These are phyloP conservation scores for Mycena venus DNA, from an alignment of 768 basidiomycete genomes.

Conservation along the genomic window DNA sequence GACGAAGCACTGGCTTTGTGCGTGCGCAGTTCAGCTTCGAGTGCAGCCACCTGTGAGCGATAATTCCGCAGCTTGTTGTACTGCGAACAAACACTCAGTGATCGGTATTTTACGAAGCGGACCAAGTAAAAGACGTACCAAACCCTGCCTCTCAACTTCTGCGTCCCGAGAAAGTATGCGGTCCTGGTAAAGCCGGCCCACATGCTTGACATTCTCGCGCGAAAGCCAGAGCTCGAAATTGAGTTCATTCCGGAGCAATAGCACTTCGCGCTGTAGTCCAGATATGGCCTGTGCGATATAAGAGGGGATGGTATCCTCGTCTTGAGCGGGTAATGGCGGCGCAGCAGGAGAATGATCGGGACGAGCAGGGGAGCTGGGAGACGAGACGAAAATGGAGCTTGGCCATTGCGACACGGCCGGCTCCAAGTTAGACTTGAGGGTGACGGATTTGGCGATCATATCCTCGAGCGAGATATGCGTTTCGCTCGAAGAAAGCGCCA, in stretches of 20 bases:
- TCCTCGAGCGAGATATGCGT: constrained; percentile 75
- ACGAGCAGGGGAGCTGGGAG: constrained; percentile 43
- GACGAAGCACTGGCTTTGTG: constrained; percentile 80
- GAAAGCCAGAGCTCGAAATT: constrained; percentile 90
- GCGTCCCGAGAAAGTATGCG: constrained; percentile 79
- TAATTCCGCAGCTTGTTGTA: constrained; percentile 88
- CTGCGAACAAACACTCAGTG: constrained; percentile 50
- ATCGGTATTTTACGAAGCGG: background rate
- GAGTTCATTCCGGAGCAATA: constrained; percentile 83
- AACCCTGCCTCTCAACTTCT: constrained; percentile 84
- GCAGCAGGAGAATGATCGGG: constrained; percentile 19
- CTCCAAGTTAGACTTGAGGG: constrained; percentile 76
- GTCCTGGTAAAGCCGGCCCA: constrained; percentile 84
- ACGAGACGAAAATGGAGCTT: constrained; percentile 54
- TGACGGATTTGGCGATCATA: constrained; percentile 80
- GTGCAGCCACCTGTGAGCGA: constrained; percentile 72
- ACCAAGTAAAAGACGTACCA: constrained; percentile 62
- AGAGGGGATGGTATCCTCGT: constrained; percentile 48
- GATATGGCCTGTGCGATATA: constrained; percentile 77
- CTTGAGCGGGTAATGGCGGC: background rate
- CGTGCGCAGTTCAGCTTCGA: constrained; percentile 79
- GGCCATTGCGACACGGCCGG: constrained; percentile 69
- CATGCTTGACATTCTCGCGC: constrained; percentile 84
- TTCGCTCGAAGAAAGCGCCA: constrained; percentile 49
- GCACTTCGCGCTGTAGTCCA: constrained; percentile 79